phyloP scores from a whole-genome alignment of 225 moss, liverwort and hornwort species.

The Pseudoscleropodium purum region DNA sequence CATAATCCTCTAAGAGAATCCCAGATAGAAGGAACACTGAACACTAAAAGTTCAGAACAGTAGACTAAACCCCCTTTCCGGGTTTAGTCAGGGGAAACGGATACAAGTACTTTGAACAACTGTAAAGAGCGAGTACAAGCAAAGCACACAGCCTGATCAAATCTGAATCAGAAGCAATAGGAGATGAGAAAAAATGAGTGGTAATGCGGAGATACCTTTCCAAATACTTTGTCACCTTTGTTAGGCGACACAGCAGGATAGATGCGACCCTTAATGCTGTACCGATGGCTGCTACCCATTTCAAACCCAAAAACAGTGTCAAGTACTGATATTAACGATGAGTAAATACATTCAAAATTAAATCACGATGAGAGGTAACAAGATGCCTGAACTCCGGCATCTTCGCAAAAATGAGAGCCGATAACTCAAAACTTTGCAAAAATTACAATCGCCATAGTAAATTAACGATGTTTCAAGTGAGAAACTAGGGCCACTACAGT shows the following conservation, averaged over 20 bases:
- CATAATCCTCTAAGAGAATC: neutral
- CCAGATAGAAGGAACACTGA: neutral
- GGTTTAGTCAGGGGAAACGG: neutral
- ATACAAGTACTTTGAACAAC: neutral
- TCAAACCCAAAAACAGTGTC: neutral
- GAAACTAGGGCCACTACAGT: neutral
- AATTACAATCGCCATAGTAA: neutral
- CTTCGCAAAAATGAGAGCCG: neutral
- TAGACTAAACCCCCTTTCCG: neutral
- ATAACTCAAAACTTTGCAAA: neutral
- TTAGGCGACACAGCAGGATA: conserved; percentile 61
- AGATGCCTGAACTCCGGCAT: neutral
- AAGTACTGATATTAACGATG: neutral
- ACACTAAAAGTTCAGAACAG: neutral
- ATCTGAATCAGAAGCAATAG: neutral
- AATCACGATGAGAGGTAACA: neutral
- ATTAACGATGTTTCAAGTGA: neutral
- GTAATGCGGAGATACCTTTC: conserved; percentile 47
- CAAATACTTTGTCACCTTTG: conserved; percentile 52
- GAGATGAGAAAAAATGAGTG: neutral
- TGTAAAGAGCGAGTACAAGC: neutral
- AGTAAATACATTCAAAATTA: neutral
- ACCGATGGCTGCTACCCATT: conserved; percentile 62
- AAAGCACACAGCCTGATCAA: neutral
- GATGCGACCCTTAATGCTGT: conserved; percentile 53